Percentiles rank a stretch among this genome's conserved stretches.
Evolutionary conservation across 2,329 filamentous ascomycete genomes (phyloP).

Genomic region (Claviceps monticola): DNA sequence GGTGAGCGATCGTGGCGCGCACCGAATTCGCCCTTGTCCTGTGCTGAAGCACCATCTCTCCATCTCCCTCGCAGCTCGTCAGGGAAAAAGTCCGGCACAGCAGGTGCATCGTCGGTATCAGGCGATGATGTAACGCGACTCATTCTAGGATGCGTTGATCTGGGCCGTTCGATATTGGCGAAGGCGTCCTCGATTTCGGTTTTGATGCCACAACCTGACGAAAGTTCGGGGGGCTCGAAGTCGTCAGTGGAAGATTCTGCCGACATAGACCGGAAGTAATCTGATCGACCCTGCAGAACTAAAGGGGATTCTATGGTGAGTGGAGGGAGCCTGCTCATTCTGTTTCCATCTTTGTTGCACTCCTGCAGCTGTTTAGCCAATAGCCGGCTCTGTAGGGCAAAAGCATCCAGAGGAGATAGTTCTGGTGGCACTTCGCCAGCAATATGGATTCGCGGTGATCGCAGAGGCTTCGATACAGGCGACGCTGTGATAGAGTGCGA

Average conservation of each 20-base stretch:
- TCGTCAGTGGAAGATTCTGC: slow-evolving; percentile 41
- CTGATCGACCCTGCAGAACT: slow-evolving; percentile 57
- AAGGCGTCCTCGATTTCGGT: slow-evolving; percentile 45
- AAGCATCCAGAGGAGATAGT: slow-evolving; percentile 86
- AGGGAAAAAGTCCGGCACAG: slow-evolving; percentile 26
- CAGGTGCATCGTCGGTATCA: slow-evolving; percentile 27
- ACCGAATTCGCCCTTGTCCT: slow-evolving; percentile 28
- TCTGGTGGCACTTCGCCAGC: slow-evolving; percentile 77
- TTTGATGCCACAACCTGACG: slow-evolving; percentile 29
- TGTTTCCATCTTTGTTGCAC: slow-evolving; percentile 55
- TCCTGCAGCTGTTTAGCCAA: slow-evolving; percentile 80
- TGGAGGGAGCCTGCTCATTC: slow-evolving; percentile 76
- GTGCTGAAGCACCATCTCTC: slow-evolving; percentile 21
- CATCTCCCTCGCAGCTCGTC: slow-evolving; percentile 28
- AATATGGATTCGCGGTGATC: slow-evolving; percentile 62
- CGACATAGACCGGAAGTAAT: slow-evolving; percentile 67
- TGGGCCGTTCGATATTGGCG: slow-evolving; percentile 41
- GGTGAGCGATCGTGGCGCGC: slow-evolving; percentile 46
- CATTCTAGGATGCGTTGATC: slow-evolving; percentile 63
- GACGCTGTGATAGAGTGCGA: slow-evolving; percentile 36
- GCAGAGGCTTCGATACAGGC: slow-evolving; percentile 38
- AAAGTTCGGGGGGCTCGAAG: slow-evolving; percentile 15
- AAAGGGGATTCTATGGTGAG: slow-evolving; percentile 72
- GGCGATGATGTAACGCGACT: slow-evolving; percentile 45
- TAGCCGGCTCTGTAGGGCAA: slow-evolving; percentile 79